phyloP scores from a whole-genome alignment of 306 rosid species.

The Rubus idaeus region DNA sequence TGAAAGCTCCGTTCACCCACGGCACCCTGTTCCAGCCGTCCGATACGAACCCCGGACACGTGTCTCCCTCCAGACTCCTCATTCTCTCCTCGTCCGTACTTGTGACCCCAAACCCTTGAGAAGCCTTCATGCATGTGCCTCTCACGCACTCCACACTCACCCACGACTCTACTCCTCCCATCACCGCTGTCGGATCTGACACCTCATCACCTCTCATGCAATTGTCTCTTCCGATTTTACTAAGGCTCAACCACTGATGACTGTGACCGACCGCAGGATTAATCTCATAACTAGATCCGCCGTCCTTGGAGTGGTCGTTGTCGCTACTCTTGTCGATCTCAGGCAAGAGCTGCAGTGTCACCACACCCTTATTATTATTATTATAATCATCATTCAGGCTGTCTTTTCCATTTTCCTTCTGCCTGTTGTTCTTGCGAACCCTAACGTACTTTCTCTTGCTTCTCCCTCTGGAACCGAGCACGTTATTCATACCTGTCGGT shows the following conservation, averaged over 20 bases:
- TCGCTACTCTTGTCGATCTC: conserved; percentile 25
- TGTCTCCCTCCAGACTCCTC: conserved; percentile 41
- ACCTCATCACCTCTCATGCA: background rate
- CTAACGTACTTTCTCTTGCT: conserved; percentile 62
- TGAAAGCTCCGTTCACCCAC: conserved; percentile 58
- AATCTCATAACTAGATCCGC: conserved; percentile 22
- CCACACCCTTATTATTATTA: background rate
- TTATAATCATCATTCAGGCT: background rate
- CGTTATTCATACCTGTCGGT: background rate
- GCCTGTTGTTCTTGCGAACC: conserved; percentile 37
- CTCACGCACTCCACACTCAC: conserved; percentile 57
- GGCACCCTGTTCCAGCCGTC: conserved; percentile 44
- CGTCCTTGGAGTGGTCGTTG: background rate
- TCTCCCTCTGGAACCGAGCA: conserved; percentile 20
- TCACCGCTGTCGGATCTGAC: conserved; percentile 20
- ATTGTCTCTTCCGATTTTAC: background rate
- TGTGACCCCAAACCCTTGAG: conserved; percentile 20
- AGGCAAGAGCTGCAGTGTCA: conserved; percentile 47
- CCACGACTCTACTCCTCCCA: conserved; percentile 29
- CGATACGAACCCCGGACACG: conserved; percentile 61
- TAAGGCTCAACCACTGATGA: background rate
- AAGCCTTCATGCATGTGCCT: conserved; percentile 44
- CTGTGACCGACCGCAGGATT: background rate
- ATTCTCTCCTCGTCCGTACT: conserved; percentile 41
- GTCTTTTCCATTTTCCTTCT: background rate